These are phyloP conservation scores for Talaromyces funiculosus DNA, from an alignment of 2,329 filamentous ascomycete genomes.

Conservation along the genomic window DNA sequence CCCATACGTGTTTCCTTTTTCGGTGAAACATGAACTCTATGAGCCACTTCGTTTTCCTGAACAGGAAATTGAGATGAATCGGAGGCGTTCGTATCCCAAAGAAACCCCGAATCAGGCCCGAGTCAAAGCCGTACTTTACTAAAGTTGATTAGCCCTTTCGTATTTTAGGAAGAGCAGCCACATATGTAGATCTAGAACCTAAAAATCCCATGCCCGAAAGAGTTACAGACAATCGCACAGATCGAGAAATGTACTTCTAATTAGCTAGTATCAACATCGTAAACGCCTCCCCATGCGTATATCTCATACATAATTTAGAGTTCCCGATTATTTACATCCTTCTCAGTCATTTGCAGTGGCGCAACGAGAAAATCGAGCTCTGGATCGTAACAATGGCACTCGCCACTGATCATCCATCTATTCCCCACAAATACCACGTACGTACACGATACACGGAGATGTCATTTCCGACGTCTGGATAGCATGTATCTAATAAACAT, in stretches of 20 bases:
- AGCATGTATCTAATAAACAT: too few relatives aligned
- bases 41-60: background rate
- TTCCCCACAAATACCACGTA: background rate
- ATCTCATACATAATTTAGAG: background rate
- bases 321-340: too few relatives aligned
- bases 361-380: too few relatives aligned
- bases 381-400: background rate
- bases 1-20: too few relatives aligned
- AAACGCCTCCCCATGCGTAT: background rate
- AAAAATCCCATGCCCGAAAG: too few relatives aligned
- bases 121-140: background rate
- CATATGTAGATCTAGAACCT: too few relatives aligned
- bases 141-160: too few relatives aligned
- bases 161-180: too few relatives aligned
- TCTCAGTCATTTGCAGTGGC: too few relatives aligned
- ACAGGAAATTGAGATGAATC: background rate
- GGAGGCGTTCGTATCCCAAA: background rate
- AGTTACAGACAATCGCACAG: too few relatives aligned
- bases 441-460: background rate
- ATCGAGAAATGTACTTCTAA: too few relatives aligned
- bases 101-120: background rate
- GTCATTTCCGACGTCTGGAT: background rate
- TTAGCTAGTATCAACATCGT: background rate
- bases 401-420: background rate
- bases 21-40: background rate